phyloP scores from a whole-genome alignment of 495 filamentous ascomycete species.

The Cenococcum geophilum region DNA sequence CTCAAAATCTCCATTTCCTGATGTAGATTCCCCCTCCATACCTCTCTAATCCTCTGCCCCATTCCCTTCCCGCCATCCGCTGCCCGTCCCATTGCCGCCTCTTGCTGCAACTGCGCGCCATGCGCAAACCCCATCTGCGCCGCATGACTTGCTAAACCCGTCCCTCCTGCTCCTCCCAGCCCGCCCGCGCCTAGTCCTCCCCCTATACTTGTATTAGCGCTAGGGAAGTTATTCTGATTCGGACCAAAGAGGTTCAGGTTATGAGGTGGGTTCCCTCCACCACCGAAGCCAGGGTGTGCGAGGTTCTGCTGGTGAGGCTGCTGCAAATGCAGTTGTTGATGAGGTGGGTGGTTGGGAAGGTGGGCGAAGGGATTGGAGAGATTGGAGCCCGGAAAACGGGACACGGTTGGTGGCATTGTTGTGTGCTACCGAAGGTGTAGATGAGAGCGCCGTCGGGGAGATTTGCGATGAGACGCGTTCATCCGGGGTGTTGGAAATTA shows the following conservation, averaged over 20 bases:
- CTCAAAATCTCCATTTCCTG: slow-evolving; percentile 80
- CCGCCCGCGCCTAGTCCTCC: slow-evolving; percentile 28
- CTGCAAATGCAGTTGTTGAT: slow-evolving; percentile 39
- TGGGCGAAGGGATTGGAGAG: slow-evolving; percentile 49
- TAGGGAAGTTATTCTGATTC: slow-evolving; percentile 25
- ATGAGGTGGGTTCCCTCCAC: slow-evolving; percentile 40
- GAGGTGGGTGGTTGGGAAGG: slow-evolving; percentile 39
- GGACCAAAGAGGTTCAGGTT: slow-evolving; percentile 31
- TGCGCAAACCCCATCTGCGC: slow-evolving; percentile 81
- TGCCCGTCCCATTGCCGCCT: slow-evolving; percentile 43
- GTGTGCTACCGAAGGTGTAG: slow-evolving; percentile 13
- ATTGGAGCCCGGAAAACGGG: slow-evolving; percentile 49
- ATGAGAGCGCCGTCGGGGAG: slow-evolving; percentile 6
- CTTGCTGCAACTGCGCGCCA: slow-evolving; percentile 66
- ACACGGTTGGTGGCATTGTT: slow-evolving; percentile 49
- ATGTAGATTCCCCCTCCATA: slow-evolving; percentile 87
- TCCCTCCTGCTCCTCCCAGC: slow-evolving; percentile 48
- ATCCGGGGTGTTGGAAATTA: neutral
- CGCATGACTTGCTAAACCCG: slow-evolving; percentile 82
- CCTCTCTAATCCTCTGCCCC: slow-evolving; percentile 69
- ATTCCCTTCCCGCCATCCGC: slow-evolving; percentile 49
- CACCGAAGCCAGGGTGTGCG: slow-evolving; percentile 53
- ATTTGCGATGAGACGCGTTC: slow-evolving; percentile 36
- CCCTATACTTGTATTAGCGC: slow-evolving; percentile 29
- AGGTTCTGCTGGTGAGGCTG: slow-evolving; percentile 56